Evolutionary conservation across 169 alveolate genomes (phyloP).

Genomic region (Cryptosporidium parvum): DNA sequence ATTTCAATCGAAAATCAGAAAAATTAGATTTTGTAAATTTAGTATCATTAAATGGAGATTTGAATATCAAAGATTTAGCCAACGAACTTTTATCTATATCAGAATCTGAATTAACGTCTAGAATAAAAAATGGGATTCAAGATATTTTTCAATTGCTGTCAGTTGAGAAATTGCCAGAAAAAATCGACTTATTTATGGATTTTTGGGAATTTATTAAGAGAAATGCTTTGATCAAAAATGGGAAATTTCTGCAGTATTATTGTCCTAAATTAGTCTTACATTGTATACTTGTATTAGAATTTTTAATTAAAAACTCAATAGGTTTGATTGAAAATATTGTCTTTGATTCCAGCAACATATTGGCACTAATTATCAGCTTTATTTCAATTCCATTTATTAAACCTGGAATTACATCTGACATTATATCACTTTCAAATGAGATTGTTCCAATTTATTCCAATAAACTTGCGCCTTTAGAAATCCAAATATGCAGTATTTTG

Average conservation of each 20-base stretch:
- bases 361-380: constrained; percentile 50
- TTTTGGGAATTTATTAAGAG: background rate
- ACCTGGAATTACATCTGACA: constrained; percentile 55
- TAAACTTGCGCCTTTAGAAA: constrained; percentile 30
- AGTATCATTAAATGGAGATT: background rate
- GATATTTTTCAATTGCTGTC: background rate
- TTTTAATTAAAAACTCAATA: constrained; percentile 25
- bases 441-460: constrained; percentile 22
- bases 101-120: background rate
- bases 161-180: background rate
- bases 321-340: constrained; percentile 8
- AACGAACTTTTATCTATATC: background rate
- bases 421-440: constrained; percentile 1
- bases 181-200: constrained; percentile 9
- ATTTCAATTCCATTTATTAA: constrained; percentile 43
- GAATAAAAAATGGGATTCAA: background rate
- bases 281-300: constrained; percentile 7
- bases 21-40: background rate
- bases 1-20: background rate
- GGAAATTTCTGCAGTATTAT: constrained; percentile 2
- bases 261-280: constrained; percentile 52
- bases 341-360: background rate
- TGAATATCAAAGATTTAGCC: background rate
- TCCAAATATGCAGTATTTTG: constrained; percentile 6
- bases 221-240: background rate